A percentile compares a stretch with the other conserved stretches of the same genome.
These are phyloP conservation scores for Codiaeum variegatum DNA, from an alignment of 441 rosid genomes.

Conservation along the genomic window DNA sequence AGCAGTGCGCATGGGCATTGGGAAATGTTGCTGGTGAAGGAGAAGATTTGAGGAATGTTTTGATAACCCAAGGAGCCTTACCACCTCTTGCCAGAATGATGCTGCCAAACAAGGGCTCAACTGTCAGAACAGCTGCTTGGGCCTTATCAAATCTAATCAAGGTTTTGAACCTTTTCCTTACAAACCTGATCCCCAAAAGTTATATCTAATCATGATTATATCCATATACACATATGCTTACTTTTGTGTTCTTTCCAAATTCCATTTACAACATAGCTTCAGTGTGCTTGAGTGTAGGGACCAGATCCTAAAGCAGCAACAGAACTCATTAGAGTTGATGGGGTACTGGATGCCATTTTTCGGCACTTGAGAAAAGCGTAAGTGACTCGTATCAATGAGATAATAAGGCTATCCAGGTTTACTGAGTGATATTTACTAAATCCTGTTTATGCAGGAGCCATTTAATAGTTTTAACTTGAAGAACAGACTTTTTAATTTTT, in stretches of 20 bases:
- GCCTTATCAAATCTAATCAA: slow-evolving; percentile 91
- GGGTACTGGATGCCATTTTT: slow-evolving; percentile 69
- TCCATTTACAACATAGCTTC: slow-evolving; percentile 32
- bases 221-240: neutral
- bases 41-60: slow-evolving; percentile 77
- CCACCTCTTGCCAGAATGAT: slow-evolving; percentile 92
- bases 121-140: slow-evolving; percentile 95
- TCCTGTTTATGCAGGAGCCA: neutral
- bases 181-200: slow-evolving; percentile 6
- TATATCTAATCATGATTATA: neutral
- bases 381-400: slow-evolving; percentile 31
- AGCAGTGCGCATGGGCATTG: slow-evolving; percentile 96
- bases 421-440: neutral
- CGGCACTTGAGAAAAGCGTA: slow-evolving; percentile 80
- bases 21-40: slow-evolving; percentile 99
- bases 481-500: neutral
- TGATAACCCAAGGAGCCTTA: slow-evolving; percentile 89
- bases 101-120: slow-evolving; percentile 85
- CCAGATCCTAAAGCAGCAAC: slow-evolving; percentile 86
- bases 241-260: slow-evolving; percentile 15
- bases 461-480: neutral
- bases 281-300: slow-evolving; percentile 53
- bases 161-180: slow-evolving; percentile 40
- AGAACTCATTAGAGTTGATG: slow-evolving; percentile 71
- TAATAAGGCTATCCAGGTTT: neutral